Evolutionary conservation across 345 rosid genomes (phyloP).

Genomic region (Viola odorata): DNA sequence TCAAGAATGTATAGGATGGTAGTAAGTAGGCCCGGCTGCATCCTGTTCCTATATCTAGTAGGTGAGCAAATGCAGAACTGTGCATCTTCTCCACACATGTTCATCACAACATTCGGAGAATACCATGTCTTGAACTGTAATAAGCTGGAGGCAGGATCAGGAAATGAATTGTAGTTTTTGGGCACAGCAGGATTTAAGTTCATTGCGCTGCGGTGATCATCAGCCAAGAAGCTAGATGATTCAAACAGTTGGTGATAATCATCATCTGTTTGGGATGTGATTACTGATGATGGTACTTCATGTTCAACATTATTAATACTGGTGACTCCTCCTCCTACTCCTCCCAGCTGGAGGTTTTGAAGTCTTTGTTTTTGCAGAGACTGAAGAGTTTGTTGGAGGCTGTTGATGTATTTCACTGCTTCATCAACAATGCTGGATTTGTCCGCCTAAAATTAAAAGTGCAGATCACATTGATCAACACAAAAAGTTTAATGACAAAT

Average conservation of each 20-base stretch:
- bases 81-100: conserved; percentile 42
- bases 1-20: conserved; percentile 35
- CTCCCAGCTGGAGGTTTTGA: conserved; percentile 39
- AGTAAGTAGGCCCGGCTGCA: conserved; percentile 37
- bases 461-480: too few relatives aligned
- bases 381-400: conserved; percentile 36
- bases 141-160: conserved; percentile 2
- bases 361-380: conserved; percentile 42
- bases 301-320: conserved; percentile 10
- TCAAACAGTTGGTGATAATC: conserved; percentile 6
- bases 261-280: conserved; percentile 18
- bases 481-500: background rate
- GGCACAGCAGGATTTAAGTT: background rate
- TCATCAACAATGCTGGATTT: conserved; percentile 66
- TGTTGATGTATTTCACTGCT: conserved; percentile 46
- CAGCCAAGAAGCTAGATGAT: conserved; percentile 14
- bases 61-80: conserved; percentile 42
- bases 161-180: conserved; percentile 1
- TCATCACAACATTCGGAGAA: conserved; percentile 47
- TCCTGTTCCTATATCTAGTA: background rate
- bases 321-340: too few relatives aligned
- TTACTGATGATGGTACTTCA: conserved; percentile 19
- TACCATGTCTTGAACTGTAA: conserved; percentile 44
- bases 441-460: conserved; percentile 41
- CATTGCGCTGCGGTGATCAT: too few relatives aligned